Conservation (phyloP, 202 grass and related monocot genomes). For the Musa balbisiana region DNA sequence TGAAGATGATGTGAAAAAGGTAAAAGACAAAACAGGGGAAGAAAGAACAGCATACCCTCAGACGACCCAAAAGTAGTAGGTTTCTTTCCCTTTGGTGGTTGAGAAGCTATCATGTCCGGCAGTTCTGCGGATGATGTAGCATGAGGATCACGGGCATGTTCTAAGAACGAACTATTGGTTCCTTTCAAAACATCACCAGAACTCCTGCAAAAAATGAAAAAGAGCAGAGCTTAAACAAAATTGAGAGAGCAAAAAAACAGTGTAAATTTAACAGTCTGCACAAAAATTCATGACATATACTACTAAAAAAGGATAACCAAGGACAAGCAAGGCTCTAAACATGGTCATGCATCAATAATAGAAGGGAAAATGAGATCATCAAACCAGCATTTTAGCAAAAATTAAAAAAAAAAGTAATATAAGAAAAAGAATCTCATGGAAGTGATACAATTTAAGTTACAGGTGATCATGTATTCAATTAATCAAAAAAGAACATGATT, state of each 20-base stretch:
- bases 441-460: no score
- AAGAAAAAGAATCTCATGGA: no score
- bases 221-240: neutral
- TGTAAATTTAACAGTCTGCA: neutral
- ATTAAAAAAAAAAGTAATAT: no score
- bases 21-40: neutral
- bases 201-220: slow-evolving; percentile 34
- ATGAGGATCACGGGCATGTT: slow-evolving; percentile 30
- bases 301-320: no score
- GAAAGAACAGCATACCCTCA: slow-evolving; percentile 39
- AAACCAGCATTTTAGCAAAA: no score
- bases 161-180: slow-evolving; percentile 31
- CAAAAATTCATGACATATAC: no score
- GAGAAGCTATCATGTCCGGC: slow-evolving; percentile 21
- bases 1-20: no score
- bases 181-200: slow-evolving; percentile 38
- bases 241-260: neutral
- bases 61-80: slow-evolving; percentile 27
- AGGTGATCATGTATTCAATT: no score
- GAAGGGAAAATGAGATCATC: no score
- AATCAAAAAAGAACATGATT: no score
- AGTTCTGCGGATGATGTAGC: slow-evolving; percentile 18
- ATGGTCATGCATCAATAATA: no score
- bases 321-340: no score
- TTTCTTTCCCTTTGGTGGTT: slow-evolving; percentile 44